A percentile compares a stretch with the other conserved stretches of the same genome.
Evolutionary conservation across 495 filamentous ascomycete genomes (phyloP).

Genomic region (Thozetella sp.): DNA sequence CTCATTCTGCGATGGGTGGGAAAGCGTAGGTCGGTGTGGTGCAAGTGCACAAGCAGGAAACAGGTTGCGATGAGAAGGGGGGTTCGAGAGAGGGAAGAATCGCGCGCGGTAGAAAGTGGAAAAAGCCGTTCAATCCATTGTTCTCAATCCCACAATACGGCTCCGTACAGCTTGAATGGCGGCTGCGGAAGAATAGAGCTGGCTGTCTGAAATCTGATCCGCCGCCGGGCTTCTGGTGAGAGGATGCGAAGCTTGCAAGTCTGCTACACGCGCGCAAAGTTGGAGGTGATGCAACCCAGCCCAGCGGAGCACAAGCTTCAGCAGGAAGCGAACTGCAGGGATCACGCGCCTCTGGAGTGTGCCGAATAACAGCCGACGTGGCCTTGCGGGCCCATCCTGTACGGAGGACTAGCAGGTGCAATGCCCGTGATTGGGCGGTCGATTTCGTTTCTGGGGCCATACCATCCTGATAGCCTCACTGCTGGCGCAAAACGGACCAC

Average conservation of each 20-base stretch:
- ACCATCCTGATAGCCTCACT: not conserved
- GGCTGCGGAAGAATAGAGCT: not conserved
- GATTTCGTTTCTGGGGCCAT: too few relatives aligned
- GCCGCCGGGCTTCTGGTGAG: not conserved
- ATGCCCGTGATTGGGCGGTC: too few relatives aligned
- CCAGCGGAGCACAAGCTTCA: not conserved
- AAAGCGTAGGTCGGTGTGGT: not conserved
- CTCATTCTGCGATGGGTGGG: conserved; percentile 22
- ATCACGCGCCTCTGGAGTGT: not conserved
- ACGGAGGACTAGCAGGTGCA: too few relatives aligned
- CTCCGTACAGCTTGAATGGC: not conserved
- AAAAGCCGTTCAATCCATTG: conserved; percentile 1
- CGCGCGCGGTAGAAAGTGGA: not conserved
- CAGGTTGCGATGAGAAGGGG: not conserved
- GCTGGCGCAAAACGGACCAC: not conserved
- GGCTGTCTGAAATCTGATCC: not conserved
- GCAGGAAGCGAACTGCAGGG: not conserved
- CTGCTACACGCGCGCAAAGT: not conserved
- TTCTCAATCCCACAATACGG: not conserved
- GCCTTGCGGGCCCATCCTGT: not conserved
- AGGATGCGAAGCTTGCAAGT: not conserved
- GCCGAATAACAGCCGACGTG: not conserved
- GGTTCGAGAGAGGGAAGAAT: not conserved
- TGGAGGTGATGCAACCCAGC: not conserved
- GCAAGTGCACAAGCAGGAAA: not conserved